Evolutionary conservation across 352 stramenopile species (phyloP), one percentile per base, ranked within the genome.

Genomic region (Phytopythium litorale): DNA sequence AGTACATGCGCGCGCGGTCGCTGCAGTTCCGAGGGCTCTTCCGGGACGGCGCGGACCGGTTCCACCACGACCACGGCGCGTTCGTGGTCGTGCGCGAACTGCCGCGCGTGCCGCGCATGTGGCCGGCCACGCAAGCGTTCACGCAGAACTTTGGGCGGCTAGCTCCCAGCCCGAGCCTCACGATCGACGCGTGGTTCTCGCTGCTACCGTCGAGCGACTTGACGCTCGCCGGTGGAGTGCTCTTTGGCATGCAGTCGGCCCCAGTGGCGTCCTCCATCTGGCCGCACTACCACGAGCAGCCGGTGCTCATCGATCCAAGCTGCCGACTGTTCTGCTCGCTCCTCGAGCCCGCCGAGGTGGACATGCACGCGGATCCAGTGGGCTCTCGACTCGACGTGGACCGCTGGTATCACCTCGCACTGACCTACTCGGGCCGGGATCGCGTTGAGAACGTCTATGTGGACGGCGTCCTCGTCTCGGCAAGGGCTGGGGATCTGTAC

Each of bases 241-340:
- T 84, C n/a, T 75, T 84, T 13, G 70, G 75, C 7, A 64, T 71
- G 13, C 74, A 86, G 35, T 81, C 72, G 2, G 66, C 72, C 9
- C 56, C 69, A 23, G 66, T 70, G 63, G 56, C 61, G 32, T 64
- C 61, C 45, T 51, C 51, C 18, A 57, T 67, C 32, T 80, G 72
- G 72, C 67, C 72, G 23, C 19, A 81, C 51, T 81, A 74, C 58
- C 72, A 81, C 45, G 66, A 79, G 46, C 73, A 81, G 61, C 74
- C 76, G 23, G 55, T 75, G 37, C 52, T 71, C 50, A 65, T 87
- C 7, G 73, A 79, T 49, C 67, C 66, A 12, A 63, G 78, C 12
- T n/a, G 63, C 8, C 73, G 70, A 23, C 38, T 87, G 1, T 84
- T 75, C 59, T 82, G 72, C 68, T 82, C 77, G 11, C 66, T 84